phyloP scores from a whole-genome alignment of 495 filamentous ascomycete genomes.

The Talaromyces nanjingensis region DNA sequence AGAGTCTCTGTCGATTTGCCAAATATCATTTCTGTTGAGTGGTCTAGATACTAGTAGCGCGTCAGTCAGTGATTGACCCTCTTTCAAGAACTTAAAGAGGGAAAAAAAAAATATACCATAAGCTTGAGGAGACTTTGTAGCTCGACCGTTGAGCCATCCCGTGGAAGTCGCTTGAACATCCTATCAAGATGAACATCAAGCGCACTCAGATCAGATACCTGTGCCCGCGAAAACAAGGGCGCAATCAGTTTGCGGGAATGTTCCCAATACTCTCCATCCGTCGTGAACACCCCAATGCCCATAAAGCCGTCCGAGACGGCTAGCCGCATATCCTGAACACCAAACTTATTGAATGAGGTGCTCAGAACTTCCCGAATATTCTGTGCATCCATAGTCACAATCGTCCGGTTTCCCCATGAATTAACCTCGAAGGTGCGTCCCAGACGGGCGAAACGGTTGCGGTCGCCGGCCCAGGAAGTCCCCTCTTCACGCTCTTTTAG shows the following conservation, averaged over 20 bases:
- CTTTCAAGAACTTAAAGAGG: too few species aligned
- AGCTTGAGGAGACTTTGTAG: conserved; percentile 52
- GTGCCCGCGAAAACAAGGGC: conserved; percentile 55
- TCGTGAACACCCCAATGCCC: conserved; percentile 65
- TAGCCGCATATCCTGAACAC: conserved; percentile 42
- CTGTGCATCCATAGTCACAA: conserved; percentile 48
- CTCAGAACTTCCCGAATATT: conserved; percentile 59
- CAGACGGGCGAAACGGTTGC: neutral
- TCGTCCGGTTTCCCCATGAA: conserved; percentile 13
- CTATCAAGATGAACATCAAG: conserved; percentile 54
- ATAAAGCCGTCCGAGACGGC: conserved; percentile 47
- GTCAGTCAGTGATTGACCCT: too few species aligned
- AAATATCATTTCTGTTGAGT: conserved; percentile 68
- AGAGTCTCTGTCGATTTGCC: conserved; percentile 47
- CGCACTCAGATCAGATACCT: conserved; percentile 51
- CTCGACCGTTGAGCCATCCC: conserved; percentile 47
- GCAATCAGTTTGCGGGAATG: conserved; percentile 55
- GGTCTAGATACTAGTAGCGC: conserved; percentile 20
- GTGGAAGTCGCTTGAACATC: conserved; percentile 39
- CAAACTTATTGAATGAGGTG: conserved; percentile 54
- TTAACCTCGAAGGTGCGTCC: conserved; percentile 14
- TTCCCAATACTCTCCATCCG: conserved; percentile 59
- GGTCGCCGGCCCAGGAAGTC: neutral
- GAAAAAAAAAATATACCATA: neutral
- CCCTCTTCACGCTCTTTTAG: conserved; percentile 3